These are phyloP conservation scores for Cyphellophora europaea DNA, from an alignment of 2,329 filamentous ascomycete genomes.

Conservation along the genomic window DNA sequence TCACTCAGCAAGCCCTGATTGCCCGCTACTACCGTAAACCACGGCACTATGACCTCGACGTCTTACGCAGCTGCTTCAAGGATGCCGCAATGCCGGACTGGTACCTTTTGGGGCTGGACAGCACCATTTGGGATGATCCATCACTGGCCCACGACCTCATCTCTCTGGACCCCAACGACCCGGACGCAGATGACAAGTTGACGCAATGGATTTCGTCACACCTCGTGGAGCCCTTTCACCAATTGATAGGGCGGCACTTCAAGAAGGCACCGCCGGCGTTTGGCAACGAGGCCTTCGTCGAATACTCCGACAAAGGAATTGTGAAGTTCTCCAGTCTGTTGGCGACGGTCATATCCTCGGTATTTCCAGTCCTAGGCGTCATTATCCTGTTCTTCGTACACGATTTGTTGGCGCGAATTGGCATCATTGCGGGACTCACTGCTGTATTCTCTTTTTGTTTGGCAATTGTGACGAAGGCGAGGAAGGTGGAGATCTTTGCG, in stretches of 20 bases:
- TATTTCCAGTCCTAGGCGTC: slow-evolving; percentile 4
- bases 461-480: slow-evolving; percentile 2
- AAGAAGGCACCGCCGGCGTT: not conserved
- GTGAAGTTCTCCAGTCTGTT: not conserved
- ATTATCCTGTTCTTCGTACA: slow-evolving; percentile 2
- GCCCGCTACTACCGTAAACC: slow-evolving; percentile 1
- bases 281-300: not conserved
- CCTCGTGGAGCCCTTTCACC: not conserved
- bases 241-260: slow-evolving; percentile 1
- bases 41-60: slow-evolving; percentile 1
- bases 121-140: slow-evolving; percentile 1
- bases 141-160: slow-evolving; percentile 1
- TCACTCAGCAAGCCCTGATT: not conserved
- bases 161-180: not conserved
- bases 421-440: slow-evolving; percentile 5
- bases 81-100: not conserved
- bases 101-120: slow-evolving; percentile 3
- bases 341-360: slow-evolving; percentile 3
- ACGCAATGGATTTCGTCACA: not conserved
- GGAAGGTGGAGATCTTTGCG: slow-evolving; percentile 8
- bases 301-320: not conserved
- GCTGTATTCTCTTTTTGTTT: slow-evolving; percentile 5
- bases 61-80: not conserved
- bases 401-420: slow-evolving; percentile 2
- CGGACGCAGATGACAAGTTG: not conserved